Conservation (phyloP, 495 filamentous ascomycete species). For the Collariella sp. region DNA sequence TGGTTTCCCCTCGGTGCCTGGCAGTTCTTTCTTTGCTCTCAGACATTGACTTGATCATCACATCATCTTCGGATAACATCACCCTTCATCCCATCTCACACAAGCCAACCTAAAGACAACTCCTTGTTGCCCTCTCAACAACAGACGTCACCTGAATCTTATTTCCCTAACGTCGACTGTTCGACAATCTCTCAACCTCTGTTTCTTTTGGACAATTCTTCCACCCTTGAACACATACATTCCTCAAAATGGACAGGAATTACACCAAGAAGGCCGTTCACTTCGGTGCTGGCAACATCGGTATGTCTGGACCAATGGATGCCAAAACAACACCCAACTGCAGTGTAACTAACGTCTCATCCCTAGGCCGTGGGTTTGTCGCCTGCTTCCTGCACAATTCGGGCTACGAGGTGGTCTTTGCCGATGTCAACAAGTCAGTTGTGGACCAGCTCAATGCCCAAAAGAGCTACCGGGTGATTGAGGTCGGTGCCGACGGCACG, state of each 20-base stretch:
- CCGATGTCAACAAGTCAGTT: constrained; percentile 77
- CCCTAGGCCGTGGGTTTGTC: constrained; percentile 45
- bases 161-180: background rate
- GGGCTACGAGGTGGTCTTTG: constrained; percentile 88
- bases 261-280: constrained; percentile 70
- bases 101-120: background rate
- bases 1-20: background rate
- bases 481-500: constrained; percentile 82
- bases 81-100: background rate
- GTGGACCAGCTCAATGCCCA: constrained; percentile 68
- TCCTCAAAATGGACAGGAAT: constrained; percentile 10
- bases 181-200: background rate
- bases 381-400: constrained; percentile 69
- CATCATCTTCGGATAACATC: background rate
- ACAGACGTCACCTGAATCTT: background rate
- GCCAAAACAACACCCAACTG: background rate
- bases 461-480: constrained; percentile 78
- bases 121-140: background rate
- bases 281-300: constrained; percentile 92
- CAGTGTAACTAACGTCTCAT: constrained; percentile 11
- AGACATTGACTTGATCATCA: background rate
- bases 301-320: constrained; percentile 14
- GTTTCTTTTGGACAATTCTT: background rate
- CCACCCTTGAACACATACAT: background rate
- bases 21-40: background rate